Conservation (phyloP, 2,329 filamentous ascomycete genomes). For the Nemania sp. region DNA sequence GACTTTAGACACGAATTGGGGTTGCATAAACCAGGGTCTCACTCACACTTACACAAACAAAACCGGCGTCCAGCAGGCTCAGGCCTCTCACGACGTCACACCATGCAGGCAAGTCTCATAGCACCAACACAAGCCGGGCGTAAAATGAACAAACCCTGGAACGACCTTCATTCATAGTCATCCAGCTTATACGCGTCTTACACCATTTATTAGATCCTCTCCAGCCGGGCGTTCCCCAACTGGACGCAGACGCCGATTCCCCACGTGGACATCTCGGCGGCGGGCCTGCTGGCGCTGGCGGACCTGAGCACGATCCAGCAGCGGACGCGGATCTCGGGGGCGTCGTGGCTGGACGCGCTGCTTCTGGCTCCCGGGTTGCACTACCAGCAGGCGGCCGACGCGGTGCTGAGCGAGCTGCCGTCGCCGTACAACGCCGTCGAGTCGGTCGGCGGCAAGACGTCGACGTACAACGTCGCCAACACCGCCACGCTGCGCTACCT, state of each 20-base stretch:
- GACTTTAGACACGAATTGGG: no score
- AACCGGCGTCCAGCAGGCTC: no score
- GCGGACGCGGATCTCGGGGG: slow-evolving; percentile 59
- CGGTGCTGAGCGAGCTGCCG: slow-evolving; percentile 46
- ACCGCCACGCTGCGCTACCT: slow-evolving; percentile 57
- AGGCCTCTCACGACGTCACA: no score
- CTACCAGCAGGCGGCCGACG: slow-evolving; percentile 60
- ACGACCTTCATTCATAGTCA: no score
- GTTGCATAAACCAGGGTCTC: no score
- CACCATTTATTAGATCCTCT: slow-evolving; percentile 17
- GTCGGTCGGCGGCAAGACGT: slow-evolving; percentile 36
- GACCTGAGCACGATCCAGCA: slow-evolving; percentile 60
- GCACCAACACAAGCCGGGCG: no score
- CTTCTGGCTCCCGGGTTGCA: slow-evolving; percentile 64
- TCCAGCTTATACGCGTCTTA: slow-evolving; percentile 6
- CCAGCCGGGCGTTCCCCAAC: slow-evolving; percentile 42
- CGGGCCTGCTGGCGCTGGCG: slow-evolving; percentile 61
- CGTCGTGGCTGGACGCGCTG: slow-evolving; percentile 59
- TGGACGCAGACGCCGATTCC: slow-evolving; percentile 53
- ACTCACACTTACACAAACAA: no score
- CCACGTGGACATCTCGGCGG: slow-evolving; percentile 50
- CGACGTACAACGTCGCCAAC: slow-evolving; percentile 49
- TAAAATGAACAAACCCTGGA: background rate
- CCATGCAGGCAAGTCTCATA: no score
- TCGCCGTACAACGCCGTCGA: slow-evolving; percentile 47